These are phyloP conservation scores for Trichaptum fuscoviolaceum DNA, from an alignment of 768 basidiomycete genomes.

Conservation along the genomic window DNA sequence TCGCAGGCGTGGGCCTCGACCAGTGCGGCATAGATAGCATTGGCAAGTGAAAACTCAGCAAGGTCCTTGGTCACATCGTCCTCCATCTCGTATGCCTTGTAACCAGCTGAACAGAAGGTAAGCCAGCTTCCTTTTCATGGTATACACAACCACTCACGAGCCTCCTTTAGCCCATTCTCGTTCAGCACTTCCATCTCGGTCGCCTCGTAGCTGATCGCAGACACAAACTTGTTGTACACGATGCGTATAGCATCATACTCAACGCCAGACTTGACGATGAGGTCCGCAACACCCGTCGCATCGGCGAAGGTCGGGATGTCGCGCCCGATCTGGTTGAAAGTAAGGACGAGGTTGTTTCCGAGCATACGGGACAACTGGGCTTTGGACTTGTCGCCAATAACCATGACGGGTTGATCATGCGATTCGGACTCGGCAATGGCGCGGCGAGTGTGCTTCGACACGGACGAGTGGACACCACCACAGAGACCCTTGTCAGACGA, in stretches of 20 bases:
- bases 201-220: conserved; percentile 88
- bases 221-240: conserved; percentile 82
- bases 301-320: conserved; percentile 97
- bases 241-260: conserved; percentile 82
- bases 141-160: conserved; percentile 46
- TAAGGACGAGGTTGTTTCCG: conserved; percentile 63
- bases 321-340: conserved; percentile 97
- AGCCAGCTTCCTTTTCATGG: conserved; percentile 6
- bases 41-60: conserved; percentile 92
- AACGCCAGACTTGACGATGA: conserved; percentile 79
- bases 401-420: conserved; percentile 64
- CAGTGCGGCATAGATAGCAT: conserved; percentile 91
- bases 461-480: conserved; percentile 98
- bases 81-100: conserved; percentile 96
- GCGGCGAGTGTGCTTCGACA: conserved; percentile 82
- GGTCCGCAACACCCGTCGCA: conserved; percentile 89
- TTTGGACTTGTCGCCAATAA: conserved; percentile 98
- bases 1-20: conserved; percentile 96
- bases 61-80: conserved; percentile 93
- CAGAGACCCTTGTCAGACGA: conserved; percentile 99
- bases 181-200: conserved; percentile 72
- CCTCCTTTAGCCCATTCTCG: conserved; percentile 73
- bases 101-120: conserved; percentile 51
- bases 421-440: conserved; percentile 52
- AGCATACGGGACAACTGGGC: conserved; percentile 73